Base-by-base conservation (phyloP, 768 basidiomycete genomes). In the Russula sp. region DNA sequence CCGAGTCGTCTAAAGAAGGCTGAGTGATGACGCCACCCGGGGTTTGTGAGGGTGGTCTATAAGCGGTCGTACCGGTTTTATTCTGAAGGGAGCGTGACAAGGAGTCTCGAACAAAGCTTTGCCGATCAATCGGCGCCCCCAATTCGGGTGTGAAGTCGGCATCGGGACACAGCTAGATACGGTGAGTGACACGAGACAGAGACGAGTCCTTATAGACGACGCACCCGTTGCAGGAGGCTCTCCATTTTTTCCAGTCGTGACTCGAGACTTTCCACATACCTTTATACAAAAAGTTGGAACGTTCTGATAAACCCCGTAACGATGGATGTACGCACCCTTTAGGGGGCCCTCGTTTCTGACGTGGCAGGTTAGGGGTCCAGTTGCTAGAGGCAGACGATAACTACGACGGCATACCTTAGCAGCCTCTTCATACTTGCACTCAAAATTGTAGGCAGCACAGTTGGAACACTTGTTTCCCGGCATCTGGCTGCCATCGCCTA, bases 401-500 rank as follows among this genome's bases (percentile, higher is more conserved):
- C 28, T 28, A 22, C 13, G 34, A 22, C 40, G 13, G 63, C 78
- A 49, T 64, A 86, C 86, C 81, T 87, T 88, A 13, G 85, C 83
- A 22, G 84, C 81, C 73, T 88, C 85, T 59, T 83, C 79, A 70
- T 89, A 88, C 2, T 84, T 87, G 72, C 88, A 90, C 22, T 86
- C 82, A 44, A 79, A 75, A 57, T 80, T 78, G 65, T 79, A 83
- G 26, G 84, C 79, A 26, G 80, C 76, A 69, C 87, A 89, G 70
- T 86, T 87, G 4, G 83, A 83, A 69, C 87, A 90, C 50, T 78
- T 75, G 71, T 84, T 85, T 38, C 80, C 80, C 20, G 81, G 79
- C 83, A 82, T 84, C 68, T 83, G 85, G 3, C 82, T 84, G 63
- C 89, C 89, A 75, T 92, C 88, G 71, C 86, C 85, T 87, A 63